A percentile compares a stretch with the other conserved stretches of the same genome.
phyloP scores from a whole-genome alignment of 768 basidiomycete genomes.

The Coprinellus micaceus region DNA sequence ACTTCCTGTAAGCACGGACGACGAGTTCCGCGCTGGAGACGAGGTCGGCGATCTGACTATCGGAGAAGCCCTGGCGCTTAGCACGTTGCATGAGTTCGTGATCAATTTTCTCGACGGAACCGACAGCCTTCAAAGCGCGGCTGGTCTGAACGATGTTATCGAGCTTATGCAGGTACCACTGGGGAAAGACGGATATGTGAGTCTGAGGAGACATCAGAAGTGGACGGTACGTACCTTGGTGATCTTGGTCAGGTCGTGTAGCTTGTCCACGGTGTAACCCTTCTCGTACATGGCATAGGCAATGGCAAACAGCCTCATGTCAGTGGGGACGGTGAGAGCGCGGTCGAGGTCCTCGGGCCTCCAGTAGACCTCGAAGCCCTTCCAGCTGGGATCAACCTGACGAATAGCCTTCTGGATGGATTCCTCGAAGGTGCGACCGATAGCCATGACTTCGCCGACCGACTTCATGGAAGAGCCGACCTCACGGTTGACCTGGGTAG shows the following conservation, averaged over 20 bases:
- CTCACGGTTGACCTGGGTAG: conserved; percentile 86
- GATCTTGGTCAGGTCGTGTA: conserved; percentile 96
- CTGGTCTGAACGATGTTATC: conserved; percentile 96
- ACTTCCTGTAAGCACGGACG: conserved; percentile 85
- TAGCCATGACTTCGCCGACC: conserved; percentile 99
- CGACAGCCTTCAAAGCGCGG: conserved; percentile 64
- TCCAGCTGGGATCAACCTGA: conserved; percentile 94
- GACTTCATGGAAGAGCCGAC: conserved; percentile 99
- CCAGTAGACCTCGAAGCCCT: conserved; percentile 95
- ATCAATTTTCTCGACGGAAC: conserved; percentile 65
- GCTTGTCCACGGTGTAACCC: conserved; percentile 81
- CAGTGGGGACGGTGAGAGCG: conserved; percentile 81
- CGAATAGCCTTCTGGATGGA: conserved; percentile 97
- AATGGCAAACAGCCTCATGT: conserved; percentile 94
- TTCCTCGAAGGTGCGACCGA: conserved; percentile 98
- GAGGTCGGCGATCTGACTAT: conserved; percentile 85
- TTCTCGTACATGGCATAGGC: conserved; percentile 97
- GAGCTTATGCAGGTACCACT: conserved; percentile 99
- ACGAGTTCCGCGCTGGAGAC: conserved; percentile 63
- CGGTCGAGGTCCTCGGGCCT: conserved; percentile 81
- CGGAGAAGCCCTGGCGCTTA: conserved; percentile 95
- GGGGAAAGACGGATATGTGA: conserved; percentile 1
- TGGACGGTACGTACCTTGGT: conserved; percentile 64
- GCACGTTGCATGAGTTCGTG: conserved; percentile 79
- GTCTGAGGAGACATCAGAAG: background rate